These are phyloP conservation scores for Sporisorium scitamineum DNA, from an alignment of 1,284 basidiomycete genomes.

Conservation along the genomic window DNA sequence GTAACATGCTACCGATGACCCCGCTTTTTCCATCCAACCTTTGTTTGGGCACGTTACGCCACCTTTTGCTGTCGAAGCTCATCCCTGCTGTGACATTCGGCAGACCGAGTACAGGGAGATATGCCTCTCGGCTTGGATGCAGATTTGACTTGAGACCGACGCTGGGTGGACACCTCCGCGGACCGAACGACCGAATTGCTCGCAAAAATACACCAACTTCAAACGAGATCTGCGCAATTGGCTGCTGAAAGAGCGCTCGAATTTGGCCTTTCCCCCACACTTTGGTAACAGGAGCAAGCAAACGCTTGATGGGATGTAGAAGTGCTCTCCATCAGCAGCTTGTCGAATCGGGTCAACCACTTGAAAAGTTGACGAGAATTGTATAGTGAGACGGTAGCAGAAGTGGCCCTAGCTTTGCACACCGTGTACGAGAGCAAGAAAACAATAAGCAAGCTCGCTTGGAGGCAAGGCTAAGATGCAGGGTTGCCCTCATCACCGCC, in stretches of 20 bases:
- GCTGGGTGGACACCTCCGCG: not conserved
- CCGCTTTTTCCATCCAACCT: no score
- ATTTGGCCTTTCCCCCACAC: no score
- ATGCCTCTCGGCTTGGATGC: not conserved
- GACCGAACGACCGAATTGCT: not conserved
- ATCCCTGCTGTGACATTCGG: not conserved
- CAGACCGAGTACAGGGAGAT: not conserved
- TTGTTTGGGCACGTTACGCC: no score
- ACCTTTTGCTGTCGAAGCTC: not conserved
- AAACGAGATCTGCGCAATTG: no score
- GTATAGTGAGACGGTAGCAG: not conserved
- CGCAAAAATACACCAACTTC: no score
- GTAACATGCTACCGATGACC: not conserved
- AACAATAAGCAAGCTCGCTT: not conserved
- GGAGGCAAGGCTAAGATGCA: not conserved
- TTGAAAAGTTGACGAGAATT: no score
- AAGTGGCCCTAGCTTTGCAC: not conserved
- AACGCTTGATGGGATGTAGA: not conserved
- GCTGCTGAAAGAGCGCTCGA: not conserved
- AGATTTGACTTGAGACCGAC: no score
- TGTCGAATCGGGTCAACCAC: not conserved
- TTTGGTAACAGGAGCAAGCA: not conserved
- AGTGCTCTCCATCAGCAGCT: not conserved
- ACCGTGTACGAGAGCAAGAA: not conserved
- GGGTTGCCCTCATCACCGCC: not conserved